Evolutionary conservation across 306 rosid genomes (phyloP), one percentile per base, ranked within the genome.

Genomic region (Dicorynia guianensis): DNA sequence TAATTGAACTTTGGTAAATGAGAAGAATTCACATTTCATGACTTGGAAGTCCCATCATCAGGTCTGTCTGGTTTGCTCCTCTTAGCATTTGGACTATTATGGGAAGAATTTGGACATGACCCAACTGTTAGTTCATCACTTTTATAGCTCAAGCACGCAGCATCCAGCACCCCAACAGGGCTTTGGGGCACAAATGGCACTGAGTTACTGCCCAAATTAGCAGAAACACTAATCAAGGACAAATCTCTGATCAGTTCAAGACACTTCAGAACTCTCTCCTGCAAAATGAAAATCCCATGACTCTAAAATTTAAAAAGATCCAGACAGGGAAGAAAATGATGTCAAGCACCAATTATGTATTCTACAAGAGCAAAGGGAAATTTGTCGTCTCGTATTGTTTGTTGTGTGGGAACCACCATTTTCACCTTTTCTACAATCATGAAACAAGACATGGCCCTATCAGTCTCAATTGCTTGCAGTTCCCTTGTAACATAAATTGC

Each of bases 201-300:
- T 0, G 79, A 59, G 63, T 71, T 30, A 8, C 75, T 80, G 49
- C 46, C 76, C 55, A 78, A 65, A 87, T 82, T 69, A 53, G 59
- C 34, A 15, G 85, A 60, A 15, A 69, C 63, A 60, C 67, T 64
- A 13, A 71, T 63, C 85, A 84, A 69, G 20, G 79, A 67, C 40
- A 87, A 75, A 54, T 81, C 86, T 65, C 72, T 82, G 1, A 91
- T 81, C 91, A 88, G 55, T 59, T 83, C 88, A 76, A 91, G 40
- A 79, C 96, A 91, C 81, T 91, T 89, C 86, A 89, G 53, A 69
- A 87, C 86, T 78, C 86, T 91, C 25, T 56, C 93, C 97, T 93
- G 94, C 85, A 82, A 79, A 84, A 67, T 57, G 47, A 67, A 81
- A 63, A 77, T 11, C 63, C 36, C 56, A 15, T 36, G 67, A 78